Evolutionary conservation across 2,329 filamentous ascomycete genomes (phyloP).

Genomic region (Apiospora hydei): DNA sequence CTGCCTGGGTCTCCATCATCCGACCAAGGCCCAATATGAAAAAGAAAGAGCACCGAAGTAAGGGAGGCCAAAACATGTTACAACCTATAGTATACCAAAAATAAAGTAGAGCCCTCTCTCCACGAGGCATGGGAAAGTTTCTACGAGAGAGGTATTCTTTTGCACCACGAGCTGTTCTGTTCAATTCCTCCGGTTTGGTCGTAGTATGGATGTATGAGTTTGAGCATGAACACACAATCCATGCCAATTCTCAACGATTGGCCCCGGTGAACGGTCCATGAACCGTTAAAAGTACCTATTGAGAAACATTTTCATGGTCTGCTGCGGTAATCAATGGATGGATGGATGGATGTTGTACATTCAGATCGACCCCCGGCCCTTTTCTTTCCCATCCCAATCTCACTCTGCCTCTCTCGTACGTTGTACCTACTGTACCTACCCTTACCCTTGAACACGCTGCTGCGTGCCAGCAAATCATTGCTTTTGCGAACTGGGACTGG

Average conservation of each 20-base stretch:
- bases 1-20: neutral
- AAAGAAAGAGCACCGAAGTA: neutral
- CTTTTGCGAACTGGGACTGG: constrained; percentile 22
- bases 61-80: neutral
- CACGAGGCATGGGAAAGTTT: neutral
- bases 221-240: neutral
- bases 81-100: neutral
- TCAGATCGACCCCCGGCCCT: neutral
- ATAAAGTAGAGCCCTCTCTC: neutral
- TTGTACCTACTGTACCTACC: constrained; percentile 13
- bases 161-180: neutral
- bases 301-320: constrained; percentile 13
- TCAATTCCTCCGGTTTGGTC: neutral
- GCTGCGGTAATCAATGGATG: neutral
- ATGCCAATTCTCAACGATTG: constrained; percentile 15
- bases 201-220: neutral
- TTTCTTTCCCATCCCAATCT: constrained; percentile 4
- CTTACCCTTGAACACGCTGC: constrained; percentile 20
- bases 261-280: constrained; percentile 6
- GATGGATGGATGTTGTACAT: constrained; percentile 6
- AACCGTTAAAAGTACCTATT: constrained; percentile 6
- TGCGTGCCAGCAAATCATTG: constrained; percentile 28
- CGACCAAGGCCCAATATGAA: neutral
- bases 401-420: constrained; percentile 11
- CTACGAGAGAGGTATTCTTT: neutral